Conservation (phyloP, 163 green algal genomes). For the Scenedesmus sp. region DNA sequence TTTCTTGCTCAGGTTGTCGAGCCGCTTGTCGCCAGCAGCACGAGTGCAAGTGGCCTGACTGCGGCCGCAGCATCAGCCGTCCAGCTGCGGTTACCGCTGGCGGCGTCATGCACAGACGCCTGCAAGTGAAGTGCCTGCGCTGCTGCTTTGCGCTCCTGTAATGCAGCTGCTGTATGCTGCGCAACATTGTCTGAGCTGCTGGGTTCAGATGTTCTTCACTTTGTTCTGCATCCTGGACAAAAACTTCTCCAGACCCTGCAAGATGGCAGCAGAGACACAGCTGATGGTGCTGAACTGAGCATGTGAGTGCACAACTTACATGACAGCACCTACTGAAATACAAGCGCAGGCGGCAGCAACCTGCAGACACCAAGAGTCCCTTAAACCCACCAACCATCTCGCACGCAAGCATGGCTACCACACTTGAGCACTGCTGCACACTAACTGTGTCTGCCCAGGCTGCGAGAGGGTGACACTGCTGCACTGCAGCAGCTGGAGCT, state of each 20-base stretch:
- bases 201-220: conserved; percentile 60
- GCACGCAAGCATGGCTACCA: too few species aligned
- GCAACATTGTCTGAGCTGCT: neutral
- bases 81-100: neutral
- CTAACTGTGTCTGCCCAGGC: neutral
- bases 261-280: neutral
- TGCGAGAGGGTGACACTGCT: neutral
- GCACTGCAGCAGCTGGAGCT: neutral
- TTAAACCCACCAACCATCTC: too few species aligned
- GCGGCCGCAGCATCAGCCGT: neutral
- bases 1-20: neutral
- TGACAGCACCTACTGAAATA: neutral
- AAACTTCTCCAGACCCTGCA: conserved; percentile 58
- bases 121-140: neutral
- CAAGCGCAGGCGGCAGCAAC: too few species aligned
- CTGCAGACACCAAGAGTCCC: too few species aligned
- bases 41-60: neutral
- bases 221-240: conserved; percentile 56
- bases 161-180: neutral
- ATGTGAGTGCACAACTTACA: too few species aligned
- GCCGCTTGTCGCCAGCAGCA: neutral
- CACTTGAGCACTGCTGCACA: neutral
- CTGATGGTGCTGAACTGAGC: neutral
- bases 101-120: neutral
- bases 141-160: neutral